Conservation (phyloP, 495 filamentous ascomycete species). For the Cladorrhinum samala region DNA sequence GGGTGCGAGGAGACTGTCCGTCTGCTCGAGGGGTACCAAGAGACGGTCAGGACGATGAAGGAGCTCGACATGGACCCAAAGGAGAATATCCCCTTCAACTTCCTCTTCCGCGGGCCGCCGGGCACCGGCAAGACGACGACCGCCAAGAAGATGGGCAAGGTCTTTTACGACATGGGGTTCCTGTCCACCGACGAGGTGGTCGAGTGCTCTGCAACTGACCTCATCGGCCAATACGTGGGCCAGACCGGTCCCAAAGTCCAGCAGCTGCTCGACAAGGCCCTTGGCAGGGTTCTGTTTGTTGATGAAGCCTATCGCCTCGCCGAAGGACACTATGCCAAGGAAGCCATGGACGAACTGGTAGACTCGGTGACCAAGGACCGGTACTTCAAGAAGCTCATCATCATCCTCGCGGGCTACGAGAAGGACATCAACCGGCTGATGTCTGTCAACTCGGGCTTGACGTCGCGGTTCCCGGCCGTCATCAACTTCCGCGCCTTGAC, state of each 20-base stretch:
- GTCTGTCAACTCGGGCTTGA: conserved; percentile 52
- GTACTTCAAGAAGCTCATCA: conserved; percentile 58
- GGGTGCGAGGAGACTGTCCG: conserved; percentile 58
- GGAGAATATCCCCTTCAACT: conserved; percentile 36
- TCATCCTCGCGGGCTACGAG: conserved; percentile 72
- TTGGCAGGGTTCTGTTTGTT: conserved; percentile 61
- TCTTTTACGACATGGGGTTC: conserved; percentile 68
- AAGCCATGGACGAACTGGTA: conserved; percentile 70
- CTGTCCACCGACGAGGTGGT: conserved; percentile 49
- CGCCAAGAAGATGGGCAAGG: conserved; percentile 62
- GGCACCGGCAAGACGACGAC: conserved; percentile 72
- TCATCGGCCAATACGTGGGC: conserved; percentile 57
- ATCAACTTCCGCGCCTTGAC: conserved; percentile 46
- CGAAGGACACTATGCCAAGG: conserved; percentile 54
- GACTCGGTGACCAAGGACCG: conserved; percentile 59
- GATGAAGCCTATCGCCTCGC: conserved; percentile 62
- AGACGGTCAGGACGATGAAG: conserved; percentile 47
- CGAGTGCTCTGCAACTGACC: conserved; percentile 55
- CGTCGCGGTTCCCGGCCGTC: conserved; percentile 54
- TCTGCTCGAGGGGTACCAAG: conserved; percentile 55
- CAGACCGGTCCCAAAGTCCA: conserved; percentile 60
- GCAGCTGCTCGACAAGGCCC: conserved; percentile 50
- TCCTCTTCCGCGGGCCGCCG: conserved; percentile 39
- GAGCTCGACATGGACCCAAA: conserved; percentile 54
- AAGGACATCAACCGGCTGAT: conserved; percentile 66